phyloP scores from a whole-genome alignment of 345 rosid genomes.

The Ricinus communis region DNA sequence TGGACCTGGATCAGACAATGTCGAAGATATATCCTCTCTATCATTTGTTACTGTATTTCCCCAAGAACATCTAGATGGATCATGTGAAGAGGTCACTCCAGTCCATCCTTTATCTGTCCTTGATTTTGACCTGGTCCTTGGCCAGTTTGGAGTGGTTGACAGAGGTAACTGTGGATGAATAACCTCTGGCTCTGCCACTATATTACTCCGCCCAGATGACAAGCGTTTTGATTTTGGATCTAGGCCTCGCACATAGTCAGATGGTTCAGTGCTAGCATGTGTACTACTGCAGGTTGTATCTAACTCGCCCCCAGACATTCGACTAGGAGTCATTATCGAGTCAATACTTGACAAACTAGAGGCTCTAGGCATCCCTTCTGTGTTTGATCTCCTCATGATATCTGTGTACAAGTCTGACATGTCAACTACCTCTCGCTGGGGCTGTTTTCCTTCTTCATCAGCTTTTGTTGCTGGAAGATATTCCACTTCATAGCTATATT shows the following conservation, averaged over 20 bases:
- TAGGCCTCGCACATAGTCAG: conserved; percentile 89
- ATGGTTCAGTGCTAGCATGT: conserved; percentile 86
- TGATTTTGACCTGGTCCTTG: conserved; percentile 93
- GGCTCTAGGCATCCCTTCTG: conserved; percentile 87
- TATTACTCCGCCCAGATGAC: conserved; percentile 75
- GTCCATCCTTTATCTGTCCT: conserved; percentile 89
- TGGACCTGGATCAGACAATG: conserved; percentile 96
- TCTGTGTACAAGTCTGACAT: conserved; percentile 80
- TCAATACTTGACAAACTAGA: conserved; percentile 96
- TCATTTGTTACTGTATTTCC: conserved; percentile 74
- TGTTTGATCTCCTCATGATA: conserved; percentile 75
- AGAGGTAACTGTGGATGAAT: conserved; percentile 79
- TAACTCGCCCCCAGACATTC: conserved; percentile 74
- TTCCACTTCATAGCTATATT: conserved; percentile 89
- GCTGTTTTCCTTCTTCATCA: conserved; percentile 55
- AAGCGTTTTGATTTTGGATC: conserved; percentile 87
- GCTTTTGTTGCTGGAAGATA: conserved; percentile 81
- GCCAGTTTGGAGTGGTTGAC: conserved; percentile 91
- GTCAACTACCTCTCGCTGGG: conserved; percentile 58
- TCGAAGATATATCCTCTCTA: conserved; percentile 92
- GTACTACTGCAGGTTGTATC: conserved; percentile 68
- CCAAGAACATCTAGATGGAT: conserved; percentile 75
- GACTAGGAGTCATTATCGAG: conserved; percentile 85
- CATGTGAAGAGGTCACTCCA: conserved; percentile 68
- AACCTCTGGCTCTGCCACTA: conserved; percentile 77